Conservation (phyloP, 2,329 filamentous ascomycete species). For the Ciborinia camelliae region DNA sequence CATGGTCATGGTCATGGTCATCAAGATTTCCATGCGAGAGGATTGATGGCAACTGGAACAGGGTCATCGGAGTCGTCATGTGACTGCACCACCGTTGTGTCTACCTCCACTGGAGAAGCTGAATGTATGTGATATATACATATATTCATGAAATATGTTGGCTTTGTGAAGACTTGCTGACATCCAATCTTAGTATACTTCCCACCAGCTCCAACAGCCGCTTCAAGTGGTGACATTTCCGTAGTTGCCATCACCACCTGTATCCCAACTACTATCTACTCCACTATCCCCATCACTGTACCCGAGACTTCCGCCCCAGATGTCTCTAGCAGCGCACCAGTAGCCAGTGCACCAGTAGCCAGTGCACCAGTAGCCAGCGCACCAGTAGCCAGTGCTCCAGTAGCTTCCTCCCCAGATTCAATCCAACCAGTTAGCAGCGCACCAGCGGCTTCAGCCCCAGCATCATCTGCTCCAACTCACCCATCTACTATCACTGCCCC, state of each 20-base stretch:
- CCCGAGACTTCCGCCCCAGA: too few relatives aligned
- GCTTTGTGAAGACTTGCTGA: background rate
- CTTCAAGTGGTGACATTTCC: background rate
- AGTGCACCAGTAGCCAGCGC: background rate
- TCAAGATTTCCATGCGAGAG: constrained; percentile 54
- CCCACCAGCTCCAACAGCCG: constrained; percentile 32
- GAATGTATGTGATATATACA: constrained; percentile 51
- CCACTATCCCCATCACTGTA: too few relatives aligned
- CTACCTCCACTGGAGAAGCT: constrained; percentile 64
- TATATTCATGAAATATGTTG: background rate
- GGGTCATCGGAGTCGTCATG: constrained; percentile 49
- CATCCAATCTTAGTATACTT: constrained; percentile 26
- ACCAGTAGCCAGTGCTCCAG: background rate
- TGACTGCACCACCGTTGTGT: constrained; percentile 71
- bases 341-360: background rate
- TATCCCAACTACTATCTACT: background rate
- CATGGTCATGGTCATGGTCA: constrained; percentile 60
- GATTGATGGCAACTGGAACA: constrained; percentile 23
- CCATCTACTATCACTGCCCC: constrained; percentile 38
- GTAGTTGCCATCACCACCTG: background rate
- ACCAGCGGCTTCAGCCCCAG: constrained; percentile 8
- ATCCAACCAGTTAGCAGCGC: background rate
- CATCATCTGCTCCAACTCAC: constrained; percentile 13
- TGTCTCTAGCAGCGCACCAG: too few relatives aligned
- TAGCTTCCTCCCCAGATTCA: background rate